These are phyloP conservation scores for Rubia tinctorum DNA, from an alignment of 305 asterid genomes.

Conservation along the genomic window DNA sequence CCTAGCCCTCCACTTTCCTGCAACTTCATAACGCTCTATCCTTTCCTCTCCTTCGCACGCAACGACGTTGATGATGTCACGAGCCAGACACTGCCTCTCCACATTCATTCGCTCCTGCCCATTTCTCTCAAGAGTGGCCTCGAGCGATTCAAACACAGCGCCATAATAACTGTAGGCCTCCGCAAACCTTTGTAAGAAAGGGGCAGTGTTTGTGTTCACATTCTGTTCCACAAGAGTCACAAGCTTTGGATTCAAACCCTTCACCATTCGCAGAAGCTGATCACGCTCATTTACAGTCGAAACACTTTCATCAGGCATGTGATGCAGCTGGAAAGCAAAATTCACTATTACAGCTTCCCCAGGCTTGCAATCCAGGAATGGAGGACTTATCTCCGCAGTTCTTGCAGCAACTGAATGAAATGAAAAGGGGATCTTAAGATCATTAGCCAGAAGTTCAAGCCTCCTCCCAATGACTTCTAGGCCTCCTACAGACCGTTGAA, in stretches of 20 bases:
- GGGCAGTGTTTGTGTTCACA: slow-evolving; percentile 85
- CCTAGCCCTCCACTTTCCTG: slow-evolving; percentile 97
- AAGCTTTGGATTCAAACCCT: slow-evolving; percentile 66
- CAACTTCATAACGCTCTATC: slow-evolving; percentile 86
- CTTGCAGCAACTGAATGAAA: slow-evolving; percentile 62
- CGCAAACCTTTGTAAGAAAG: slow-evolving; percentile 69
- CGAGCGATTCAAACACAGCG: slow-evolving; percentile 80
- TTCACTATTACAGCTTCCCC: slow-evolving; percentile 75
- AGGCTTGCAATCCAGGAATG: slow-evolving; percentile 48
- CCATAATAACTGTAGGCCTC: slow-evolving; percentile 76
- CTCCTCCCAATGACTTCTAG: slow-evolving; percentile 60
- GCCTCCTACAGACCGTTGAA: slow-evolving; percentile 79
- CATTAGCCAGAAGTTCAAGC: slow-evolving; percentile 61
- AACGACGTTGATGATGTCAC: slow-evolving; percentile 77
- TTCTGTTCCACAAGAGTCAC: slow-evolving; percentile 92
- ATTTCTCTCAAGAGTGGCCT: slow-evolving; percentile 66
- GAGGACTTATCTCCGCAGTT: slow-evolving; percentile 58
- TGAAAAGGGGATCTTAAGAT: slow-evolving; percentile 58
- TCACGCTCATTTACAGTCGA: slow-evolving; percentile 73
- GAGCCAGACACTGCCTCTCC: slow-evolving; percentile 88
- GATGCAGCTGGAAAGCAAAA: slow-evolving; percentile 98
- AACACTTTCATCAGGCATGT: slow-evolving; percentile 94
- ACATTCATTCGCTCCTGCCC: slow-evolving; percentile 90
- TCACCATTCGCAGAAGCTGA: slow-evolving; percentile 89
- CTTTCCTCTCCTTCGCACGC: slow-evolving; percentile 95